These are phyloP conservation scores for Chlorella sp. DNA, from an alignment of 139 green algal species.

Conservation along the genomic window DNA sequence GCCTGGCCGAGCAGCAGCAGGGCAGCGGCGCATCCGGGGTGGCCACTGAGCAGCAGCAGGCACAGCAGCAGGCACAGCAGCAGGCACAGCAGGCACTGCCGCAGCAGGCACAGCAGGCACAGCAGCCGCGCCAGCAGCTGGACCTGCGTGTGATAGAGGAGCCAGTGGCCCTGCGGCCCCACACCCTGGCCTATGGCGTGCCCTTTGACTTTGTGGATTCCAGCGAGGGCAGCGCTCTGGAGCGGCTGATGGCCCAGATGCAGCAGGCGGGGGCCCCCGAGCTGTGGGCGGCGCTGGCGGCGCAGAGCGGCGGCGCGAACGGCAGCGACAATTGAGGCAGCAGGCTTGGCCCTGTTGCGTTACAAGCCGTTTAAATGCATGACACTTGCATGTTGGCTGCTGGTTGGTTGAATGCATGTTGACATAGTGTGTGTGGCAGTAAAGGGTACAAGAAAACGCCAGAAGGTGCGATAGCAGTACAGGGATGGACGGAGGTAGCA, in stretches of 20 bases:
- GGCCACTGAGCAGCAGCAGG: neutral
- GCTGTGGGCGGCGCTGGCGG: constrained; percentile 21
- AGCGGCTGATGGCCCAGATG: constrained; percentile 39
- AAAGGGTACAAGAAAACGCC: no score
- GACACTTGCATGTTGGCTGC: no score
- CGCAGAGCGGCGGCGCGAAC: neutral
- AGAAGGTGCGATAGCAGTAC: no score
- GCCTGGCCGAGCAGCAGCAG: neutral
- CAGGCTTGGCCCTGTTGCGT: no score
- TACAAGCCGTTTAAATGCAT: no score
- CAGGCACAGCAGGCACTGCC: neutral
- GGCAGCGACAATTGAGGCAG: neutral
- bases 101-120: neutral
- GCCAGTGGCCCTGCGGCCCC: constrained; percentile 42
- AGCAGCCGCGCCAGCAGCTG: constrained; percentile 11
- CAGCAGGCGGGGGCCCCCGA: neutral
- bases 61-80: neutral
- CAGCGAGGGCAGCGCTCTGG: constrained; percentile 40
- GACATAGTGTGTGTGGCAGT: no score
- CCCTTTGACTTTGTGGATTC: constrained; percentile 65
- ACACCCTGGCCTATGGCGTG: constrained; percentile 49
- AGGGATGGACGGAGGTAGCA: neutral
- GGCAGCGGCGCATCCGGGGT: no score
- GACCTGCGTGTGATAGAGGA: constrained; percentile 51
- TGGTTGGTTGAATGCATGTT: no score